These are phyloP conservation scores for Saccharum officinarum DNA, from an alignment of 176 grass and related monocot genomes.

Conservation along the genomic window DNA sequence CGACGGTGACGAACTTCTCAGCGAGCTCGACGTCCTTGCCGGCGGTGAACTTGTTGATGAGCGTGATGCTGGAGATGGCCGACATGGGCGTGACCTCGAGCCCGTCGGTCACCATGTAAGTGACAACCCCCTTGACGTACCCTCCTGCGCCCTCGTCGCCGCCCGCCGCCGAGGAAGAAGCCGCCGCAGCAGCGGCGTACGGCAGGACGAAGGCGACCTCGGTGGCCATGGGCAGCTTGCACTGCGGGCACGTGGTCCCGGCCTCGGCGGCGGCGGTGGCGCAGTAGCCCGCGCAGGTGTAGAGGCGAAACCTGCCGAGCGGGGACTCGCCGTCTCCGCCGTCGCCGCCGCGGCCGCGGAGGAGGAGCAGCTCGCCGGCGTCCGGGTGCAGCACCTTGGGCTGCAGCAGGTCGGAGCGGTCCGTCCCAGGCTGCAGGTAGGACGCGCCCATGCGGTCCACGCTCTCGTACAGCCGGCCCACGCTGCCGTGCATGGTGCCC, in stretches of 20 bases:
- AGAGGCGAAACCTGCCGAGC: constrained; percentile 27
- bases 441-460: constrained; percentile 8
- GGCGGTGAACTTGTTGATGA: constrained; percentile 41
- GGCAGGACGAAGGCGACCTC: constrained; percentile 30
- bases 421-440: constrained; percentile 17
- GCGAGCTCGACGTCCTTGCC: constrained; percentile 35
- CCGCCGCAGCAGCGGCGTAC: not conserved
- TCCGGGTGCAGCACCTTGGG: constrained; percentile 36
- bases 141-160: constrained; percentile 16
- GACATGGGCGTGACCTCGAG: constrained; percentile 63
- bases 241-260: constrained; percentile 18
- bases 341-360: not conserved
- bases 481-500: constrained; percentile 39
- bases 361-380: constrained; percentile 33
- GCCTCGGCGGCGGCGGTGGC: constrained; percentile 29
- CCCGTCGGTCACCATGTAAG: constrained; percentile 56
- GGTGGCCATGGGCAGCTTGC: constrained; percentile 22
- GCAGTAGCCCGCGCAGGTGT: constrained; percentile 26
- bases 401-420: constrained; percentile 18
- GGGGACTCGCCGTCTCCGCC: not conserved
- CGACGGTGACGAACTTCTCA: constrained; percentile 50
- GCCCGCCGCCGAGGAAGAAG: not conserved
- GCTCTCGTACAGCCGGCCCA: constrained; percentile 47
- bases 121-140: constrained; percentile 47
- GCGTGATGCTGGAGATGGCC: constrained; percentile 47